Conservation (phyloP, 306 rosid genomes). For the Betula pendula region DNA sequence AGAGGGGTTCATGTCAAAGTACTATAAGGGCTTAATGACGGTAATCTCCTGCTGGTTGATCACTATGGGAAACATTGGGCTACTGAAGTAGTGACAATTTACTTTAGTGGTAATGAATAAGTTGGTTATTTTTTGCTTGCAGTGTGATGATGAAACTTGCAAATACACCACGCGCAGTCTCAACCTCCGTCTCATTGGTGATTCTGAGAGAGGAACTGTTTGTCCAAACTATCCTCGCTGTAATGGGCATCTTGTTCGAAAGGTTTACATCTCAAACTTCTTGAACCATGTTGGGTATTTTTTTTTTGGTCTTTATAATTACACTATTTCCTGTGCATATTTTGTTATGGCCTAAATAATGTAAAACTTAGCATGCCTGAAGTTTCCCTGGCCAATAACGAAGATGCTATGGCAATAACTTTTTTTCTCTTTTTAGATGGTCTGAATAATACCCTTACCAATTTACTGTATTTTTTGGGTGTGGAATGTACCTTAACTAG, state of each 20-base stretch:
- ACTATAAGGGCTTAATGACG: constrained; percentile 70
- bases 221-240: constrained; percentile 94
- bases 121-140: constrained; percentile 36
- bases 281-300: constrained; percentile 6
- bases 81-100: not conserved
- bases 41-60: constrained; percentile 42
- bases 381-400: not conserved
- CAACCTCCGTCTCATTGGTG: constrained; percentile 75
- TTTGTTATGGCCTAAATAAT: not conserved
- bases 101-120: not conserved
- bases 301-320: constrained; percentile 2
- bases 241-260: constrained; percentile 72
- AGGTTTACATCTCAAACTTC: constrained; percentile 48
- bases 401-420: not conserved
- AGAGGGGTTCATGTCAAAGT: constrained; percentile 62
- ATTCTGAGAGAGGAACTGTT: constrained; percentile 89
- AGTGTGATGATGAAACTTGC: constrained; percentile 98
- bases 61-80: constrained; percentile 11
- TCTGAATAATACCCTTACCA: not conserved
- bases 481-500: constrained; percentile 36
- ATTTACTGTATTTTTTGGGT: not conserved
- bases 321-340: not conserved
- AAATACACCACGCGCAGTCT: constrained; percentile 70
- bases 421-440: not conserved
- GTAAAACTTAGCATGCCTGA: not conserved